phyloP scores from a whole-genome alignment of 202 grass and related monocot species.

The Panicum virgatum region DNA sequence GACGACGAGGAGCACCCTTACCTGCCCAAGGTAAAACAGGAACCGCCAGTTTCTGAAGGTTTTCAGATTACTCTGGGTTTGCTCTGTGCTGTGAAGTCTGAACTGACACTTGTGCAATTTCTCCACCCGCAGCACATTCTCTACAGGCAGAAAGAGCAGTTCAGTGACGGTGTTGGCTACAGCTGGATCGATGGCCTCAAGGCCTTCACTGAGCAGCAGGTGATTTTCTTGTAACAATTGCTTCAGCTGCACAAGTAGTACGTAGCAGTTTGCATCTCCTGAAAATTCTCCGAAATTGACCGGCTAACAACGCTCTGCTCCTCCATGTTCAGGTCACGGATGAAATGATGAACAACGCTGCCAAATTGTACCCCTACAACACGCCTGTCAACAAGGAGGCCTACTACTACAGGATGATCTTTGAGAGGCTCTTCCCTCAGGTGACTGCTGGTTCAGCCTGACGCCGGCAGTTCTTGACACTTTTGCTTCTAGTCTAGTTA shows the following conservation, averaged over 20 bases:
- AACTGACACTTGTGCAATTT: neutral
- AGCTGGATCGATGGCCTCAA: constrained; percentile 99
- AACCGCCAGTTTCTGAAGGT: neutral
- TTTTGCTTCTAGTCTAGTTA: too few relatives aligned
- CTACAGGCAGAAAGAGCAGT: constrained; percentile 98
- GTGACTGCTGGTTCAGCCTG: constrained; percentile 15
- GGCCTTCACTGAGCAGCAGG: constrained; percentile 76
- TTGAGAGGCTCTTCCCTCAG: constrained; percentile 96
- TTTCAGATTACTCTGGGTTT: neutral
- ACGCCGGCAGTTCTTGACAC: neutral
- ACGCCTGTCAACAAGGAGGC: constrained; percentile 89
- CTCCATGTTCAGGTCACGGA: constrained; percentile 56
- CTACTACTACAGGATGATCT: constrained; percentile 96
- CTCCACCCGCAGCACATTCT: constrained; percentile 73
- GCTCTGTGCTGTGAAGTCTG: neutral
- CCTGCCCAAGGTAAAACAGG: constrained; percentile 63
- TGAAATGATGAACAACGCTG: constrained; percentile 83
- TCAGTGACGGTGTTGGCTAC: constrained; percentile 96
- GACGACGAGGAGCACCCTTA: constrained; percentile 90
- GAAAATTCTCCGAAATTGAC: neutral
- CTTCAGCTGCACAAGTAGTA: neutral
- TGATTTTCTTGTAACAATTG: constrained; percentile 2
- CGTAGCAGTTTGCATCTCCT: neutral
- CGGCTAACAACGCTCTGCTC: neutral
- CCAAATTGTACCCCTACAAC: constrained; percentile 64